Base-by-base conservation (phyloP, 2,329 filamentous ascomycete species). In the Fusarium odoratissimum region DNA sequence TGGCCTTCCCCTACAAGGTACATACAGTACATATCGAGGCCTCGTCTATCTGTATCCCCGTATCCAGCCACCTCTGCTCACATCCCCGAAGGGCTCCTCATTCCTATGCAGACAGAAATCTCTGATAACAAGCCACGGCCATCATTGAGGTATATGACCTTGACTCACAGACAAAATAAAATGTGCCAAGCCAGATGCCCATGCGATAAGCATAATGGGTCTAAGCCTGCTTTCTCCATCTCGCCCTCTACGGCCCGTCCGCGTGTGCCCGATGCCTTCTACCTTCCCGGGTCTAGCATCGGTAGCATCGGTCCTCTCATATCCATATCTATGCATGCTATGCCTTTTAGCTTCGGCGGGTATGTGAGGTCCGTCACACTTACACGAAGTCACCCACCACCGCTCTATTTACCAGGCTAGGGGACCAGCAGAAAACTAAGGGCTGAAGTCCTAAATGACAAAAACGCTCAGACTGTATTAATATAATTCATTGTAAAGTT, bases 291-390 rank as follows among this genome's bases (percentile, higher is more conserved):
- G 66, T 55, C 66, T 76, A 76, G 67, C 48, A 67, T 67, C 49
- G 25, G 64, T 74, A 69, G 48, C 67, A 74, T 74, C 71, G 60
- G 60, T 55, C 64, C 68, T 72, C 65, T 54, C 64, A 61, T 66
- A 64, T 74, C 69, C 67, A 64, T 68, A 57, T 70, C 62, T 64
- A 77, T 76, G 74, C 76, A 76, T 78, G 73, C 72, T 71, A 76
- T 67, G 69, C 42, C 28, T 51, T 73, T 70, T 77, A 79, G 78
- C 75, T 61, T 56, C 74, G 77, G 78, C 78, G 78, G 77, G 76
- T 79, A 79, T 74, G 72, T 75, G 72, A 72, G 66, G 42, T 58
- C 57, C 64, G 59, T 78, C 75, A 79, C 77, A 77, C 69, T 54
- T 41, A 45, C 66, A 41, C 64, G 40, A 56, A 41, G 31, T 41